These are phyloP conservation scores for Globisporangium alternatum DNA, from an alignment of 352 stramenopile genomes.

Conservation along the genomic window DNA sequence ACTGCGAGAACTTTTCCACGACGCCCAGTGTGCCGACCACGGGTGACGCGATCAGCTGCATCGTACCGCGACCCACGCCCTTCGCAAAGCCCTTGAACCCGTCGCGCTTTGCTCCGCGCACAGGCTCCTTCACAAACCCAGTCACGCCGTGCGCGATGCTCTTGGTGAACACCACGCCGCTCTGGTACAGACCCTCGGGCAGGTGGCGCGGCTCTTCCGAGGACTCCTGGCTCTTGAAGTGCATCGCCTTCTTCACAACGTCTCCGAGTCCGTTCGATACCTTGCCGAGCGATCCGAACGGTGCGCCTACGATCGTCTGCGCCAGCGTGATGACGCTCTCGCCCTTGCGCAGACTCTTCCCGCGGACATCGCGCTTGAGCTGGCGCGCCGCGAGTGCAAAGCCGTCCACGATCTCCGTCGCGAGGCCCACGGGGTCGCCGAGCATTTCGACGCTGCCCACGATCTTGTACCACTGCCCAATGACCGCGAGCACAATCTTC, in stretches of 20 bases:
- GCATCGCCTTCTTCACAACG: constrained; percentile 80
- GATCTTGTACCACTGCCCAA: constrained; percentile 89
- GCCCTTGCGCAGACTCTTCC: constrained; percentile 79
- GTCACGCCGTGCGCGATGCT: constrained; percentile 71
- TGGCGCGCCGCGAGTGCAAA: constrained; percentile 78
- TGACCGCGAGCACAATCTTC: constrained; percentile 67
- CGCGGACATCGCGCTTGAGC: constrained; percentile 74
- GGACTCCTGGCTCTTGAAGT: constrained; percentile 81
- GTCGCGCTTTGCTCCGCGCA: constrained; percentile 66
- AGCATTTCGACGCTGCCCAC: constrained; percentile 84
- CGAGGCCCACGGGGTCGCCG: constrained; percentile 77
- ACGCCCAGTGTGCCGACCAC: constrained; percentile 79
- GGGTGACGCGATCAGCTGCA: constrained; percentile 77
- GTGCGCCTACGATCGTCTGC: constrained; percentile 79
- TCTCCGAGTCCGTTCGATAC: constrained; percentile 83
- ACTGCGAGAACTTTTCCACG: constrained; percentile 83
- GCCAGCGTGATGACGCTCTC: constrained; percentile 76
- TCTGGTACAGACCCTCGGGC: constrained; percentile 68
- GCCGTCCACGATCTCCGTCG: constrained; percentile 83
- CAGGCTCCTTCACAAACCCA: constrained; percentile 80
- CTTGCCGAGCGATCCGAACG: constrained; percentile 74
- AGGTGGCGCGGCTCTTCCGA: constrained; percentile 67
- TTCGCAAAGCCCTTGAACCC: constrained; percentile 84
- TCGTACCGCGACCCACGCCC: constrained; percentile 70
- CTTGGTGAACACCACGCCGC: constrained; percentile 74